Base-by-base conservation (phyloP, 1,284 basidiomycete species). In the Puccinia coronata region DNA sequence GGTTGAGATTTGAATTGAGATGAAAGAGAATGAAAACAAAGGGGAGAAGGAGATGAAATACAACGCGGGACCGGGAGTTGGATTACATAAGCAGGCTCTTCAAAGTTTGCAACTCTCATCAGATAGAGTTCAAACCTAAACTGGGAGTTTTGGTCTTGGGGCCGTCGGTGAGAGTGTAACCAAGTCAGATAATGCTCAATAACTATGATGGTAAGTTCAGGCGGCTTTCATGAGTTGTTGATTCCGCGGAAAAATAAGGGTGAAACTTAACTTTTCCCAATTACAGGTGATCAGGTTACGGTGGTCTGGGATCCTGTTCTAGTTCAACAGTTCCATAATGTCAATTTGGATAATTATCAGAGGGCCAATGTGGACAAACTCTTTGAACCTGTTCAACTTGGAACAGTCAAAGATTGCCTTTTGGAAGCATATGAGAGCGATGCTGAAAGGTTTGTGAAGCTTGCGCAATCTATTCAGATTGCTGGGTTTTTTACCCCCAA, bases 191-290 rank as follows among this genome's bases (percentile, higher is more conserved):
- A n/a, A n/a, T n/a, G n/a, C n/a, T n/a, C n/a, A n/a, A n/a, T 47
- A 67, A 80, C 31, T 80, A 80, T 36, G 77, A 80, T 80, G 77
- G 77, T 80, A 47, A 39, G 77, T 39, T 49, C n/a, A 36, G 14
- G 31, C 53, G 2, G 1, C 23, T n/a, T 31, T n/a, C n/a, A n/a
- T 16, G 11, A 67, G 20, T 25, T 31, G 36, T 9, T 49, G 28
- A 51, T 28, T 53, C 28, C 43, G 49, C n/a, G 1, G 61, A 25
- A 49, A 55, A 1, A 4, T 31, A 16, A 11, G 47, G 8, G 12
- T 41, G n/a, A 2, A 49, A 51, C 6, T 14, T 31, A 28, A n/a
- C n/a, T 16, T 34, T 78, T 23, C 41, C 6, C n/a, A n/a, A n/a
- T n/a, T 2, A 28, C 25, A 59, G 77, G 77, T 41, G 77, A 80